Evolutionary conservation across 495 filamentous ascomycete genomes (phyloP).

Genomic region (Gamarada debralockiae): DNA sequence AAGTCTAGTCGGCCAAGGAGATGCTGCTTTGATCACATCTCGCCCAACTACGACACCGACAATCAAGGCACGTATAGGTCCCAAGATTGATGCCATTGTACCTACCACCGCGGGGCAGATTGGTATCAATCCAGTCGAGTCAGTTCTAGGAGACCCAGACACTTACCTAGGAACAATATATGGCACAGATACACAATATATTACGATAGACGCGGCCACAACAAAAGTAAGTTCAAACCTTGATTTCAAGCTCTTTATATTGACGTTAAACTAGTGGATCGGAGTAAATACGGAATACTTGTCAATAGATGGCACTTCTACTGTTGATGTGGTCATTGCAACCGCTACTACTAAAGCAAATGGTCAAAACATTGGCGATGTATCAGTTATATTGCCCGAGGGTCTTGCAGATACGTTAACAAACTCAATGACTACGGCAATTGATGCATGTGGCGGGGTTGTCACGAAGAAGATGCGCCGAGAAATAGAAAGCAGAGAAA

Average conservation of each 20-base stretch:
- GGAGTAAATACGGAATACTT: background rate
- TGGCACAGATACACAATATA: conserved; percentile 2
- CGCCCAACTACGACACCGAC: background rate
- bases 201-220: background rate
- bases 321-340: background rate
- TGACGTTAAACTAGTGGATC: background rate
- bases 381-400: conserved; percentile 4
- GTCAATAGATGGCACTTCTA: background rate
- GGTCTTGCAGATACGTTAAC: background rate
- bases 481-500: too few species aligned
- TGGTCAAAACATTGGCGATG: background rate
- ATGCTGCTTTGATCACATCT: background rate
- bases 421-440: background rate
- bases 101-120: background rate
- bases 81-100: background rate
- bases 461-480: background rate
- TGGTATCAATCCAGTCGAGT: background rate
- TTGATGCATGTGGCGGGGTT: background rate
- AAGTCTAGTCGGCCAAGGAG: background rate
- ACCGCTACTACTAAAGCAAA: background rate
- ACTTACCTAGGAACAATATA: conserved; percentile 2
- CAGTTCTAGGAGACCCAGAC: background rate
- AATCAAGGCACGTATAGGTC: background rate
- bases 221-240: background rate
- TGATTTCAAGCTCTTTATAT: background rate